Evolutionary conservation across 129 eudicot species (phyloP), one percentile per base, ranked within the genome.

Genomic region (Artemisia argyi): DNA sequence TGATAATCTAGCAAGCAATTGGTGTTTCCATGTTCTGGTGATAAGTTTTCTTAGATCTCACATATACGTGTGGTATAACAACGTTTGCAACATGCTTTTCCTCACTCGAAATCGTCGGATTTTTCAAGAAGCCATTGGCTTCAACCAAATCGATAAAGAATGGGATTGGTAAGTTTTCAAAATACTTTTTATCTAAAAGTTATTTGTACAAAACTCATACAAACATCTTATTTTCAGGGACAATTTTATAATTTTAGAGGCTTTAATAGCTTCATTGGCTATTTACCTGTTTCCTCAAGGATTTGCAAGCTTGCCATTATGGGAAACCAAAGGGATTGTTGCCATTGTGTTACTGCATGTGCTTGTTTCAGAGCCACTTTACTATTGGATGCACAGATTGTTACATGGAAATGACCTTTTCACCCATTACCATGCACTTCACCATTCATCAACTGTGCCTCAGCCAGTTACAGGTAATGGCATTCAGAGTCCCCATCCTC

Each of bases 121-220:
- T 80, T 22, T 83, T 39, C 80, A 63, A 57, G 80, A 78, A 80
- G 90, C 96, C 3, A 42, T 89, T 5, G 96, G 84, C 78, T 93
- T 93, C 62, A 75, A 87, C 48, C 98, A 93, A 79, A 87, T 93
- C 52, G 98, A 93, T 80, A 79, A 76, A 32, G 98, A 93, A 85
- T 52, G 82, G 77, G 46, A 93, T 48, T 93, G 98, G 98, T 93
- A 85, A 51, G 32, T 24, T 50, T 53, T 18, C 5, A 17, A 56
- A 46, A 55, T 13, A 57, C 1, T 0, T 56, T 13, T 14, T 44
- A 14, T 4, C 51, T 13, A 39, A 26, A 65, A 48, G 7, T 18
- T 48, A 2, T 65, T 44, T 2, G 18, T 16, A 12, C 9, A 18
- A 18, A 64, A 35, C 52, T 46, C 28, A 44, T 17, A 72, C 46